phyloP scores from a whole-genome alignment of 192 early-diverging fungal species.

The Linnemannia hyalina region DNA sequence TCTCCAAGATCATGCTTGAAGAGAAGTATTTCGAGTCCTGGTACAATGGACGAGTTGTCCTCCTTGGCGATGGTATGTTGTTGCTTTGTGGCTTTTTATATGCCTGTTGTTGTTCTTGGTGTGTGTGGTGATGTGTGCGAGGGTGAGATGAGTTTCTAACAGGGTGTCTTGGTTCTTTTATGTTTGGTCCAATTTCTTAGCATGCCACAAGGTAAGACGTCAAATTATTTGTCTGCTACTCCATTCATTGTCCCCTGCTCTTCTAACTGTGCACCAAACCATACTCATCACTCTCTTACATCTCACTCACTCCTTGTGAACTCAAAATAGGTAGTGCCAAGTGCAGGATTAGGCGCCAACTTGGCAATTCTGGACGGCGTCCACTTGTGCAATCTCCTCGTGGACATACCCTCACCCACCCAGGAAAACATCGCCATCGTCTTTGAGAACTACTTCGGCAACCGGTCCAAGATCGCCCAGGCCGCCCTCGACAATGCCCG shows the following conservation, averaged over 20 bases:
- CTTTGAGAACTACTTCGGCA: constrained; percentile 19
- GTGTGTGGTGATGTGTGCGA: too few species aligned
- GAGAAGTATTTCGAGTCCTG: constrained; percentile 27
- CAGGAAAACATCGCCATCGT: constrained; percentile 9
- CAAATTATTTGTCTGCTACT: too few species aligned
- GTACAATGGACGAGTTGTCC: constrained; percentile 25
- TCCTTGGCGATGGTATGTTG: constrained; percentile 18
- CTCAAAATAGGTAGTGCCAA: constrained; percentile 21
- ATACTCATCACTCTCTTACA: too few species aligned
- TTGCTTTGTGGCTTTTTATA: background rate
- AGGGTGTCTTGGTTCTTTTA: background rate
- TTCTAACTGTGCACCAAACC: too few species aligned
- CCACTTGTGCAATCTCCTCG: constrained; percentile 27
- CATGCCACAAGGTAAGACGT: constrained; percentile 23
- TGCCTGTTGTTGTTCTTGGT: background rate
- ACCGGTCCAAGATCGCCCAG: constrained; percentile 25
- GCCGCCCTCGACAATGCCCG: constrained; percentile 16
- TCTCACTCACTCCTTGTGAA: background rate
- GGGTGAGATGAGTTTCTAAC: background rate
- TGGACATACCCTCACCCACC: constrained; percentile 8
- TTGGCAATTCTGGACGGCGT: constrained; percentile 31
- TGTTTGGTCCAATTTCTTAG: background rate
- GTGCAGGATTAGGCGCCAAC: constrained; percentile 31
- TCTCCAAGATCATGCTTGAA: constrained; percentile 24
- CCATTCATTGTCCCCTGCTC: background rate